phyloP scores from a whole-genome alignment of 2,329 filamentous ascomycete genomes.

The Elsinoe ampelina region DNA sequence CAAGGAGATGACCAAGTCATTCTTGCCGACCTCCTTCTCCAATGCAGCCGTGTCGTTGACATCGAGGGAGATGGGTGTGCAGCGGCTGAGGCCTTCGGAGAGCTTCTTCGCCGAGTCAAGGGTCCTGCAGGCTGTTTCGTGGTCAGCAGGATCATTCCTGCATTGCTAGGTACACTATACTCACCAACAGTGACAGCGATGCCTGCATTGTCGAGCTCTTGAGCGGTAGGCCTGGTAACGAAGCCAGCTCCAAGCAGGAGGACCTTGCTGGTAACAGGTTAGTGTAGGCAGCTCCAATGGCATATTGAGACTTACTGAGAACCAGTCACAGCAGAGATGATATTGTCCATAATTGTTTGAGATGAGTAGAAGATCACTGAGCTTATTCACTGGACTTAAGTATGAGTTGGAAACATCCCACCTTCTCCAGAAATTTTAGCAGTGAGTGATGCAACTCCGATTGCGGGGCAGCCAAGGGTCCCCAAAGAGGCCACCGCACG shows the following conservation, averaged over 20 bases:
- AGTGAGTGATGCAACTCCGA: not conserved
- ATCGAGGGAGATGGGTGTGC: conserved; percentile 72
- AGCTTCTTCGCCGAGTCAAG: conserved; percentile 69
- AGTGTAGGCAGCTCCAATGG: not conserved
- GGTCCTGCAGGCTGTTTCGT: conserved; percentile 62
- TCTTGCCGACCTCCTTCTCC: conserved; percentile 69
- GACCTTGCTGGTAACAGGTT: conserved; percentile 28
- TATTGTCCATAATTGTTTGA: conserved; percentile 3
- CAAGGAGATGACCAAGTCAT: conserved; percentile 46
- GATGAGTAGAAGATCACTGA: not conserved
- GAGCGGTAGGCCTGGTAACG: conserved; percentile 49
- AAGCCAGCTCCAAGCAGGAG: conserved; percentile 46
- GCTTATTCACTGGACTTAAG: not conserved
- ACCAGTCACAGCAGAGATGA: not conserved
- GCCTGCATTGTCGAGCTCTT: conserved; percentile 48
- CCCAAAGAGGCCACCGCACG: conserved; percentile 1
- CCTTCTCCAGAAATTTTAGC: conserved; percentile 11
- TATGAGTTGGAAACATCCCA: conserved; percentile 1
- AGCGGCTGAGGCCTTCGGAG: conserved; percentile 59
- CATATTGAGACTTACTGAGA: not conserved
- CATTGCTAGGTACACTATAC: conserved; percentile 13
- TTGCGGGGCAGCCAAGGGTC: not conserved
- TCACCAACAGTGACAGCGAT: conserved; percentile 49
- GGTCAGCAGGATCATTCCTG: not conserved
- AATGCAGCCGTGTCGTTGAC: conserved; percentile 68